Conservation (phyloP, 2,329 filamentous ascomycete genomes). For the Colletotrichum simmondsii region DNA sequence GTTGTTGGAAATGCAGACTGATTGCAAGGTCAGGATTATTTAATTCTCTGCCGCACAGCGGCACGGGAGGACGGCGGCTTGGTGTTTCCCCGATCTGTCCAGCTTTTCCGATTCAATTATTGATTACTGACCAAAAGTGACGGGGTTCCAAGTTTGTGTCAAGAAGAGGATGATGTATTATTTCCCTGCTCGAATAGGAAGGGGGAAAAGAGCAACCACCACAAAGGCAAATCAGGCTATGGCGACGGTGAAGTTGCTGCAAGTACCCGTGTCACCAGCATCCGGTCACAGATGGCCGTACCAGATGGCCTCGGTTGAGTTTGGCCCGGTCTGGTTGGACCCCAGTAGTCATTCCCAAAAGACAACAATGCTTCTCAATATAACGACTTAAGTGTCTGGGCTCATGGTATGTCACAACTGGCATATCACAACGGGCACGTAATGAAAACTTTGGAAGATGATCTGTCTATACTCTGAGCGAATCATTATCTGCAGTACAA, state of each 20-base stretch:
- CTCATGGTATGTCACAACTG: not conserved
- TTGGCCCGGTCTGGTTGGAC: too few relatives aligned
- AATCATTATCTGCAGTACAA: conserved; percentile 8
- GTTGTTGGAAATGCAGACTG: not conserved
- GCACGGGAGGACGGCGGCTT: not conserved
- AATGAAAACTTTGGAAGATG: not conserved
- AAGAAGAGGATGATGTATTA: not conserved
- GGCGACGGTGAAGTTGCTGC: not conserved
- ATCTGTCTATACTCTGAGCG: conserved; percentile 19
- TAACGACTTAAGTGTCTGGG: too few relatives aligned
- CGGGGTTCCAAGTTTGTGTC: not conserved
- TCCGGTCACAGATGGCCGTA: too few relatives aligned
- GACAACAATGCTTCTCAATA: not conserved
- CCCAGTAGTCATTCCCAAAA: not conserved
- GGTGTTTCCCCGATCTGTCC: not conserved
- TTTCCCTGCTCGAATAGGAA: not conserved
- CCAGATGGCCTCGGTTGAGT: not conserved
- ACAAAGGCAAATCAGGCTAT: not conserved
- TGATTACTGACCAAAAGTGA: not conserved
- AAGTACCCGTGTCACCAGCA: not conserved
- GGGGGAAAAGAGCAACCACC: not conserved
- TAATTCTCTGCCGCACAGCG: not conserved
- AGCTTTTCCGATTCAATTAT: not conserved
- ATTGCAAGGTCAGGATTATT: not conserved
- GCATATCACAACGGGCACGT: not conserved